phyloP scores from a whole-genome alignment of 2,329 filamentous ascomycete species.

The Drechmeria coniospora region DNA sequence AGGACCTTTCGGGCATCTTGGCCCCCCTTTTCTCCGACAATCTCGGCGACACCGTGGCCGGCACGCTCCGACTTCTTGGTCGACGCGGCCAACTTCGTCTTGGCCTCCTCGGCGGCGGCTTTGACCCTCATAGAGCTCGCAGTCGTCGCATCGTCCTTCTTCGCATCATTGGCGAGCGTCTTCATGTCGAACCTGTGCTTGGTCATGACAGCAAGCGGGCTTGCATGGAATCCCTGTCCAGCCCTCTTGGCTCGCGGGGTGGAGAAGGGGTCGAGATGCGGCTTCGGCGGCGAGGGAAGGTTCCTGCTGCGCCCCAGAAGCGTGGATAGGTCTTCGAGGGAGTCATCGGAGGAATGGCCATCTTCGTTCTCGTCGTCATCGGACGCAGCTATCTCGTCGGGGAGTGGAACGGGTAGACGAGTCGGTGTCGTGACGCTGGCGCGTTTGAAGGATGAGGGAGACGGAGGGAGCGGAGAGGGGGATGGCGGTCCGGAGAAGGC shows the following conservation, averaged over 20 bases:
- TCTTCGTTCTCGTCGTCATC: constrained; percentile 53
- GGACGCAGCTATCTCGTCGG: constrained; percentile 50
- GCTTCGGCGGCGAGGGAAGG: constrained; percentile 2
- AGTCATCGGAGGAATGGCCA: constrained; percentile 37
- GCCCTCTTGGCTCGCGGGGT: constrained; percentile 34
- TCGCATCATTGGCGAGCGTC: constrained; percentile 42
- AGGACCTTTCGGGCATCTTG: constrained; percentile 29
- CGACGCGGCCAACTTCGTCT: constrained; percentile 2
- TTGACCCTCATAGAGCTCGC: constrained; percentile 33
- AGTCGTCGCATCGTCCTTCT: constrained; percentile 42
- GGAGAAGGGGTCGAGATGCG: constrained; percentile 11
- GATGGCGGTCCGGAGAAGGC: constrained; percentile 7
- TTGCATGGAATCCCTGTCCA: constrained; percentile 23
- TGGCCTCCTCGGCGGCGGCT: constrained; percentile 14
- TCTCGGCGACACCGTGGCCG: constrained; percentile 11
- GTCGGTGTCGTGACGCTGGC: too few species aligned
- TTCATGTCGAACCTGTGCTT: constrained; percentile 51
- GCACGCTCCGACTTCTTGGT: constrained; percentile 8
- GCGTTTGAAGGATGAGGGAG: too few species aligned
- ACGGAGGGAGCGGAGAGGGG: constrained; percentile 9
- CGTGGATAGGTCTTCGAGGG: constrained; percentile 34
- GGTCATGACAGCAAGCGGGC: constrained; percentile 33
- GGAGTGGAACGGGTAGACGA: too few species aligned
- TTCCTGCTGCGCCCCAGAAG: constrained; percentile 14
- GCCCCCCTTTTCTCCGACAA: constrained; percentile 21